Base-by-base conservation (phyloP, 176 grass and related monocot species). In the Triticum turgidum region DNA sequence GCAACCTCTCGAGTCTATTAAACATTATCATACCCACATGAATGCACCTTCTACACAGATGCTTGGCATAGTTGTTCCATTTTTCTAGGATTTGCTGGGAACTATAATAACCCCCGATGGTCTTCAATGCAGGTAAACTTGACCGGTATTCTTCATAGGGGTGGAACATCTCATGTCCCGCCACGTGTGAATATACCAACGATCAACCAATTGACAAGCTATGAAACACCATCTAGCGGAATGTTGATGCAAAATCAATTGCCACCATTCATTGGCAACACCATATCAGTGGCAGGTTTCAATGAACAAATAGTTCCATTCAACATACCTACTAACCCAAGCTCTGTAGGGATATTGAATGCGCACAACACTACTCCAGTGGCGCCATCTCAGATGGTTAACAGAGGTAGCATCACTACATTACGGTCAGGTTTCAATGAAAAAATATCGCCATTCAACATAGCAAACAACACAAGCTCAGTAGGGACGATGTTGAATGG, bases 261-360 rank as follows among this genome's bases (percentile, higher is more conserved):
- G 7, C 2, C 22, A 65, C 42, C 35, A 13, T 61, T 84, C 65
- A 8, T 59, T 21, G 62, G 37, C 8, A 87, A 21, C 33, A 61
- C 25, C 0, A 11, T 35, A 25, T 14, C 82, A 44, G 9, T 77
- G 37, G 13, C 22, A 27, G 44, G 52, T 73, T 49, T 86, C 4
- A 18, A 5, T n/a, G 20, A 80, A 2, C 54, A 90, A 11, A 33
- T 63, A 29, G 49, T 17, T 2, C 22, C 56, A 18, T 76, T 78
- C 69, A 30, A 51, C 42, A 81, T 86, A 18, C 61, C 35, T 81
- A 69, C 66, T n/a, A 61, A 61, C 35, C 54, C 6, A 49, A 66
- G 58, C 1, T 34, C 80, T 80, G 3, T 21, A 54, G 75, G 59
- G 9, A 81, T 29, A 5, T 17, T 17, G 49, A 52, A 52, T 52